These are phyloP conservation scores for Parmales sp. DNA, from an alignment of 108 stramenopile species.

Conservation along the genomic window DNA sequence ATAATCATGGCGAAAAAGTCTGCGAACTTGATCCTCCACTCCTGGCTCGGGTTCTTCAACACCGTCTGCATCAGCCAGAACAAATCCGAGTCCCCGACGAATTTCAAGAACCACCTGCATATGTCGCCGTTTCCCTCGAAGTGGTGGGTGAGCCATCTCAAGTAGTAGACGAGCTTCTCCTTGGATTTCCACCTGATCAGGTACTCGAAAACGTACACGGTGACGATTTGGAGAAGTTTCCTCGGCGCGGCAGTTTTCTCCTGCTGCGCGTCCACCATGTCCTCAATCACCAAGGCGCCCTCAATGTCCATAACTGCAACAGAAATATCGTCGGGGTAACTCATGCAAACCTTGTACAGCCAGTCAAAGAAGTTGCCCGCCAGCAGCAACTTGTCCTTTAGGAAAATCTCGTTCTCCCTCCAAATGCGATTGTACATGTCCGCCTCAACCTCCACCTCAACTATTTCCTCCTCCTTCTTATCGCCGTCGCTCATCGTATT, in stretches of 20 bases:
- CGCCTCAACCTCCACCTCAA: neutral
- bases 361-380: neutral
- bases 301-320: too few species aligned
- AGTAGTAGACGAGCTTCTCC: neutral
- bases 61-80: neutral
- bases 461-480: neutral
- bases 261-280: too few species aligned
- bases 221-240: neutral
- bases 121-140: neutral
- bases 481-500: neutral
- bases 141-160: neutral
- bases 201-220: neutral
- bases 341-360: neutral
- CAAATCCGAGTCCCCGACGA: neutral
- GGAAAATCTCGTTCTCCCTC: constrained; percentile 5
- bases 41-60: neutral
- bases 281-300: too few species aligned
- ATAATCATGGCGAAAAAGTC: neutral
- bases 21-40: neutral
- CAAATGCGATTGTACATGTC: neutral
- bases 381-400: neutral
- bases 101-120: neutral
- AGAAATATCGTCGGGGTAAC: too few species aligned
- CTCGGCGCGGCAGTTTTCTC: neutral
- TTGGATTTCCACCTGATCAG: neutral